These are phyloP conservation scores for Maudiozyma serrabonitensis DNA, from an alignment of 805 yeast genomes.

Conservation along the genomic window DNA sequence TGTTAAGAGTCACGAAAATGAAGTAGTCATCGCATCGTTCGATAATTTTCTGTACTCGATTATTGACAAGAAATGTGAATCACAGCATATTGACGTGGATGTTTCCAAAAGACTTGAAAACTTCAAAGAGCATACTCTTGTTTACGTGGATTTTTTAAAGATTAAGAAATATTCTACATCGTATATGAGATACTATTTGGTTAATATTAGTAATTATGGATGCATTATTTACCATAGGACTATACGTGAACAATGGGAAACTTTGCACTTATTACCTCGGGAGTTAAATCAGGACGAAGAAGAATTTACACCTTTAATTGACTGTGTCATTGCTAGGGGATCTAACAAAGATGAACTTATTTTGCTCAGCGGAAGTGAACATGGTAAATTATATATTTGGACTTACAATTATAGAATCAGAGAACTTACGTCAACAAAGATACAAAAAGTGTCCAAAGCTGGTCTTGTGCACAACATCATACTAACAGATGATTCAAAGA, in stretches of 20 bases:
- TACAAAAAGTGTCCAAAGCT: constrained; percentile 1
- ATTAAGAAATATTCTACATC: constrained; percentile 11
- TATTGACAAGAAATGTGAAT: constrained; percentile 5
- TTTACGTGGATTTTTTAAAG: constrained; percentile 8
- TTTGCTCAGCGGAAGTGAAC: constrained; percentile 16
- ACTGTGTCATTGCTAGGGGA: constrained; percentile 8
- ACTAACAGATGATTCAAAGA: background rate
- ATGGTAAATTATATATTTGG: constrained; percentile 14
- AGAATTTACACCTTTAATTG: constrained; percentile 8
- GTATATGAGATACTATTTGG: constrained; percentile 5
- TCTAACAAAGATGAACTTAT: constrained; percentile 2
- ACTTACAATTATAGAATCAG: constrained; percentile 9
- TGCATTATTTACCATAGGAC: constrained; percentile 14
- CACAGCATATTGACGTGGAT: background rate
- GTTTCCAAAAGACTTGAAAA: background rate
- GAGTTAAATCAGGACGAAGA: background rate
- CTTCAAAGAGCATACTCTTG: constrained; percentile 1
- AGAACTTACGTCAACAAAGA: constrained; percentile 1
- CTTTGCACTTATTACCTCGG: constrained; percentile 2
- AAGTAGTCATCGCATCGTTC: constrained; percentile 5
- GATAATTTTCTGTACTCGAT: constrained; percentile 10
- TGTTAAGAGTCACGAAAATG: constrained; percentile 1
- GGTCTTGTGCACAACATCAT: constrained; percentile 3
- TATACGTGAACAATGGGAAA: constrained; percentile 16
- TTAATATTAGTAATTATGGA: constrained; percentile 14